Base-by-base conservation (phyloP, 2,329 filamentous ascomycete species). In the Xylaria arbuscula region DNA sequence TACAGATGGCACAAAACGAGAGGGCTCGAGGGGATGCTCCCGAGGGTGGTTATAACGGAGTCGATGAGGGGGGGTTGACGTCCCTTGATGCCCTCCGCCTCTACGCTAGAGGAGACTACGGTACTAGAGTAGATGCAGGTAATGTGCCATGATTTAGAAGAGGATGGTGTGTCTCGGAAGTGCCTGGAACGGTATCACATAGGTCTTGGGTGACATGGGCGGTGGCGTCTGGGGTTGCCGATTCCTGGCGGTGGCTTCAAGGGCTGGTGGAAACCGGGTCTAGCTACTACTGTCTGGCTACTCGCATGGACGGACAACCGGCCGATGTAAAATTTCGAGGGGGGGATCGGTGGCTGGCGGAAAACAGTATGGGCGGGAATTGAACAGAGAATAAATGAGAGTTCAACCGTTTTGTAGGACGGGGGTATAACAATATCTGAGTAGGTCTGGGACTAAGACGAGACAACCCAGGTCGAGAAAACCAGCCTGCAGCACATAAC, bases 81-180 rank as follows among this genome's bases (percentile, higher is more conserved):
- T 24, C 15, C 48, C 34, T 61, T 54, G 32, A 56, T 51, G 56
- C 53, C 34, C 11, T 42, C 53, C 70, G 65, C 71, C 67, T 71
- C 64, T 72, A 63, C 62, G 58, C 54, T 34, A 63, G 68, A 69
- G 67, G 54, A 42, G 54, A 61, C 73, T 72, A 69, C 66, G 70
- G 5, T 5, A 32, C 51, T 19, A 54, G 50, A 53, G 28, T 56
- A n/a, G 17, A 17, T 17, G 40, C 15, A 45, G 40, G 40, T 56
- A 45, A 42, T 62, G 55, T 62, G n/a, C 19, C 62, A 42, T 54
- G 67, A 64, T 58, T 24, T 63, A 61, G 62, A 54, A 70, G 66
- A 69, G 70, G 70, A 63, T 64, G 51, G 56, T 54, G 61, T 74
- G 74, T 75, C 72, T 75, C 61, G 70, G 69, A 61, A 56, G 63